Evolutionary conservation across 2,329 filamentous ascomycete genomes (phyloP), one percentile per base, ranked within the genome.

Genomic region (Fusarium burgessii): DNA sequence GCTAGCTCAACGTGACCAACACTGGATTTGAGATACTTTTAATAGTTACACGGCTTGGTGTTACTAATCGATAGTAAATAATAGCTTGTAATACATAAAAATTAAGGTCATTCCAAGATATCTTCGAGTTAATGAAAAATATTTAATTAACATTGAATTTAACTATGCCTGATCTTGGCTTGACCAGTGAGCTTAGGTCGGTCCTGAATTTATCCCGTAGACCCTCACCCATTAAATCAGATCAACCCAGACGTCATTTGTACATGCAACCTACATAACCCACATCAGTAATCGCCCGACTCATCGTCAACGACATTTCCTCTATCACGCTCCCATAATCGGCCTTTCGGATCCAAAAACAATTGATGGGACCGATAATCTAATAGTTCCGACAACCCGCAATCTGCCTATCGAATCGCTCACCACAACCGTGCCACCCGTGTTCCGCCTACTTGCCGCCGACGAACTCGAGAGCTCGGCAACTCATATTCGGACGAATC

Each of bases 241-340:
- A 71, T 71, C 70, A 71, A 62, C 55, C 66, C 67, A 76, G 72
- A 76, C 74, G 74, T 76, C 74, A 76, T 76, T 75, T 68, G 45
- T 50, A 66, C 69, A 49, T 46, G 42, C 61, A 64, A 58, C 68
- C 62, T 61, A 66, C 62, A 72, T 62, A 66, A 68, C 50, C 66
- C 59, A 56, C 66, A 66, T 68, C 66, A 67, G 40, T 54, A 62
- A 46, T 62, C 45, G 38, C 32, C 32, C 42, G 32, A 59, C 65
- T 35, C 47, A 23, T 59, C 46, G 49, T 47, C 41, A 43, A 60
- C 60, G 15, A 20, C 33, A 17, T 58, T 58, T 69, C 29, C 42
- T 50, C 43, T 17, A 35, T 40, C 38, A 43, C 62, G 27, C 25
- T 58, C 20, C 49, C 52, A 13, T 6, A 64, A 35, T 56, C 58